Evolutionary conservation across 2,329 filamentous ascomycete species (phyloP).

Genomic region (Coniochaeta sp.): DNA sequence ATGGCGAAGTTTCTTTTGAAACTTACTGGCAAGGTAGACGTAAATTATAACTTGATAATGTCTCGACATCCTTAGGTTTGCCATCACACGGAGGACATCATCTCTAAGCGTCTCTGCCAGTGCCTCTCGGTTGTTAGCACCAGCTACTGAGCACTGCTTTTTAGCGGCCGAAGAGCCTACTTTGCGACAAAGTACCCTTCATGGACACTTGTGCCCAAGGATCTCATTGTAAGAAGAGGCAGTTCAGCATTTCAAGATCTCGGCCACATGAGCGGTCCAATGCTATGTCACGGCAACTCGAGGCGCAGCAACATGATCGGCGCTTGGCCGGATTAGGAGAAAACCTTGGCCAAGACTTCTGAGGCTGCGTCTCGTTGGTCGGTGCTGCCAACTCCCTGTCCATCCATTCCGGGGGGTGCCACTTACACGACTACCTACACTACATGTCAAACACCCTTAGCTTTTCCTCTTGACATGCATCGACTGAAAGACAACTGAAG

Average conservation of each 20-base stretch:
- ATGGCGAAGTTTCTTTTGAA: background rate
- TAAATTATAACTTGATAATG: too few species aligned
- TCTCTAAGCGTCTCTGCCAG: too few species aligned
- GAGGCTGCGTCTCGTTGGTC: background rate
- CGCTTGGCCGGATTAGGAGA: background rate
- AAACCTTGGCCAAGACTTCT: background rate
- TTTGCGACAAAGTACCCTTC: too few species aligned
- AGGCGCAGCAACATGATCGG: background rate
- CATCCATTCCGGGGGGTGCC: background rate
- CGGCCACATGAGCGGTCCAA: too few species aligned
- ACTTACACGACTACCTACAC: background rate
- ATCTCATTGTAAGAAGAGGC: too few species aligned
- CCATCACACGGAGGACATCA: too few species aligned
- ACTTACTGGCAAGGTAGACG: background rate
- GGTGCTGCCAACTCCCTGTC: background rate
- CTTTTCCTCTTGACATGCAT: background rate
- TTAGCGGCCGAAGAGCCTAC: too few species aligned
- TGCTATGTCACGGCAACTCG: background rate
- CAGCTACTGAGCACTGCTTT: too few species aligned
- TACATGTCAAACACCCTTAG: background rate
- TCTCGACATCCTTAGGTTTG: background rate
- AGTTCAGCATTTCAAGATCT: too few species aligned
- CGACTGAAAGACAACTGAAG: background rate
- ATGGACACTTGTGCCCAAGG: too few species aligned
- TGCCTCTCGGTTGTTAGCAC: too few species aligned